Evolutionary conservation across 2,329 filamentous ascomycete genomes (phyloP), one percentile per base, ranked within the genome.

Genomic region (Nannizzia gypsea): DNA sequence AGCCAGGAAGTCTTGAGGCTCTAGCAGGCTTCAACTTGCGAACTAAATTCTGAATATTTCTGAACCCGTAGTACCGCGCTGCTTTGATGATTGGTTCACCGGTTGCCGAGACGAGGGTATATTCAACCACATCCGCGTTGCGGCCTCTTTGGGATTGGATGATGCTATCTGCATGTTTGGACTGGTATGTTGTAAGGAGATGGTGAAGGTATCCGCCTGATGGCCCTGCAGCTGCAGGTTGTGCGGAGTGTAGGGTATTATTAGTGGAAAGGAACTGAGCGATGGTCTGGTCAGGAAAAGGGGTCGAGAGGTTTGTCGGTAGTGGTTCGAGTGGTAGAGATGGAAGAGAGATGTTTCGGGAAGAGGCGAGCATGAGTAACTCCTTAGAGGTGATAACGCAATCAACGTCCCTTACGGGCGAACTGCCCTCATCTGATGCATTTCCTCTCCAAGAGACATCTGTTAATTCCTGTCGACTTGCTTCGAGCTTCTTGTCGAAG

Each of bases 401-500:
- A 76, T 99, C 93, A 55, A 97, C 91, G 69, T 99, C 93, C 60
- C 93, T 82, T 26, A 93, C 81, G 1, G 80, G 76, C 2, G 68
- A 57, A 3, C 65, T 58, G 13, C 66, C 55, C 69, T 70, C 40
- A 64, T 70, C 13, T 74, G 78, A 58, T 59, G 73, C 77, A 1
- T 56, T 34, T 9, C 61, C 58, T 63, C 68, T 69, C 91, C 91
- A 96, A 15, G 83, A 82, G 5, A 81, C 76, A 69, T 92, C 88
- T 0, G 91, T 97, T 42, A 99, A 81, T 73, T 99, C 93, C 72
- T 90, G 87, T 58, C 93, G 85, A 66, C 90, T 95, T 5, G 93
- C 93, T 75, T 99, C 93, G 28, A 99, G 81, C 73, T 99, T 99
- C 78, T 99, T 99, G 73, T 99, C 93, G 72, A 99, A 97, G 73